A percentile compares a stretch with the other conserved stretches of the same genome.
phyloP scores from a whole-genome alignment of 2,329 filamentous ascomycete genomes.

The Capronia epimyces region DNA sequence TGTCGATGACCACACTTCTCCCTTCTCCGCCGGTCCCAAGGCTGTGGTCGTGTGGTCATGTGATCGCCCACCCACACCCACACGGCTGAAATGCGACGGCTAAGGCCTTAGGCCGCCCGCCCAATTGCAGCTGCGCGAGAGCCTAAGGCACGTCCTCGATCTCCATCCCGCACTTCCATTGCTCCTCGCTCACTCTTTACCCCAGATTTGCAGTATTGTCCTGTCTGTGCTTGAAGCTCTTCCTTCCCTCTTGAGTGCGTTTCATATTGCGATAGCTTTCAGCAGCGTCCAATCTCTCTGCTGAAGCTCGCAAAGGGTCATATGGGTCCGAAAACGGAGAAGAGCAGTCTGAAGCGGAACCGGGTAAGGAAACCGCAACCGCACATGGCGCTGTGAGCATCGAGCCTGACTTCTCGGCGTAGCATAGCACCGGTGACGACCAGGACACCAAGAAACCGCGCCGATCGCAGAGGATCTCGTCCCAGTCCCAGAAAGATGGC shows the following conservation, averaged over 20 bases:
- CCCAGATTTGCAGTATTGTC: too few relatives aligned
- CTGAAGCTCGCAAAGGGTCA: neutral
- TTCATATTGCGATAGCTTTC: neutral
- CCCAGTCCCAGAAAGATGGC: constrained; percentile 46
- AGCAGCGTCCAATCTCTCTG: neutral
- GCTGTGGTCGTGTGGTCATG: constrained; percentile 3
- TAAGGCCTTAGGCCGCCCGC: neutral
- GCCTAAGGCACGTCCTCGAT: neutral
- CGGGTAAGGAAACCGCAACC: constrained; percentile 54
- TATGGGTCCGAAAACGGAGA: constrained; percentile 55
- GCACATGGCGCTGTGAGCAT: constrained; percentile 23
- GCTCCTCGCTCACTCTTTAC: neutral
- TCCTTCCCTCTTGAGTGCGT: neutral
- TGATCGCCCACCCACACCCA: neutral
- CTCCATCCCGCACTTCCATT: neutral
- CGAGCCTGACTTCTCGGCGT: constrained; percentile 31
- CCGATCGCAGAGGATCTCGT: constrained; percentile 66
- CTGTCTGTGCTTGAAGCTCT: too few relatives aligned
- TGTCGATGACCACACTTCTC: neutral
- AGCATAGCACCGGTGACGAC: constrained; percentile 63
- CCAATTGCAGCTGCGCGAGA: constrained; percentile 1
- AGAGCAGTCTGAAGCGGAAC: constrained; percentile 78
- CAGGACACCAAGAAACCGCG: constrained; percentile 76
- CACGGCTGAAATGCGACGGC: neutral
- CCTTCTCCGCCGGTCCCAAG: neutral